Evolutionary conservation across 495 filamentous ascomycete genomes (phyloP), one percentile per base, ranked within the genome.

Genomic region (Symbiotaphrina buchneri): DNA sequence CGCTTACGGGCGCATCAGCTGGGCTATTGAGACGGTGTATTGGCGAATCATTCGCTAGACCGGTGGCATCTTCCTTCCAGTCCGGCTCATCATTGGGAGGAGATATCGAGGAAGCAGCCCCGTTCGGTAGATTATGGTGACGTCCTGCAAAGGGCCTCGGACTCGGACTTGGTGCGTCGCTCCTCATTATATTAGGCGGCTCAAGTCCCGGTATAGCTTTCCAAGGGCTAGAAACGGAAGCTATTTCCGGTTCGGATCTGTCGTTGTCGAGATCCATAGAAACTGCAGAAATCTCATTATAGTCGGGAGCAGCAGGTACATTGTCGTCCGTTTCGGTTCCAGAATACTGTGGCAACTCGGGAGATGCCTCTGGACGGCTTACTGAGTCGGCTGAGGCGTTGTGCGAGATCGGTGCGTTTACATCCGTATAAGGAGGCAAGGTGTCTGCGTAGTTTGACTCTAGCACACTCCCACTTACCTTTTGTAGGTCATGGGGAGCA

Each of bases 271-370:
- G 63, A 27, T 66, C 59, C 43, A 82, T 74, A 31, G 91, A 59
- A 28, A 81, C 73, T 11, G 71, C 69, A 78, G 91, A 87, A 31
- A 91, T 59, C 17, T 68, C 77, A 48, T 91, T 80, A 39, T 90
- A 71, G 45, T 90, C 80, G 33, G 74, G 70, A 37, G 77, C 74
- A 25, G 75, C 69, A 15, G 66, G 67, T 27, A 65, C 54, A 18
- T 42, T 41, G 19, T 38, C 37, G 18, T 43, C 35, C 10, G 34
- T 31, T 18, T 32, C 32, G 6, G 36, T 35, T n/a, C 38, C 33
- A 6, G 21, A 21, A 18, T 49, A 42, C 21, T 46, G 44, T 8
- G 41, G 39, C 17, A 53, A 43, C 10, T 45, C 39, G 34, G 31
- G 29, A 4, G 20, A 19, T 15, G 19, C 18, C 17, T 32, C 17